Conservation (phyloP, 345 rosid species). For the Boechera divaricarpa region DNA sequence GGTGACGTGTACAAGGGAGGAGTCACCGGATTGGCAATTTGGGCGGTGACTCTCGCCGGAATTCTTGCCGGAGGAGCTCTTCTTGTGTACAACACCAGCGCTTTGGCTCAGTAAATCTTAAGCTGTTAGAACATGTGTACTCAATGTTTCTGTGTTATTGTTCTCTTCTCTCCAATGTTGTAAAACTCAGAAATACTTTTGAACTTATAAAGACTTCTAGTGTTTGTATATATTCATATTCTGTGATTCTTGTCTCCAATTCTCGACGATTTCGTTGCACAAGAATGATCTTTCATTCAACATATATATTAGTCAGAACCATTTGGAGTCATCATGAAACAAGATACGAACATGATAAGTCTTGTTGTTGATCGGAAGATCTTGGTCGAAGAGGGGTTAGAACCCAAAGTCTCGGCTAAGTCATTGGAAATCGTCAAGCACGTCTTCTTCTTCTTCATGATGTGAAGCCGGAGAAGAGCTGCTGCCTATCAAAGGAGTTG, state of each 20-base stretch:
- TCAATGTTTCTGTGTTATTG: background rate
- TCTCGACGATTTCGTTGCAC: background rate
- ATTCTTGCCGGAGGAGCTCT: slow-evolving; percentile 89
- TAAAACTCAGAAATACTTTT: slow-evolving; percentile 34
- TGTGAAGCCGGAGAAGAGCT: slow-evolving; percentile 40
- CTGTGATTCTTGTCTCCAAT: background rate
- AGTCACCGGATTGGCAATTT: slow-evolving; percentile 82
- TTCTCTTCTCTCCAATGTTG: slow-evolving; percentile 26
- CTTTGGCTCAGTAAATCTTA: slow-evolving; percentile 68
- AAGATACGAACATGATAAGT: slow-evolving; percentile 16
- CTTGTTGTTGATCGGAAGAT: slow-evolving; percentile 19
- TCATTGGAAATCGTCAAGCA: slow-evolving; percentile 51
- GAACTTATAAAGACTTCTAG: slow-evolving; percentile 31
- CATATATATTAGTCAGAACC: background rate
- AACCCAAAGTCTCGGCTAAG: background rate
- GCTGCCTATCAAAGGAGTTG: slow-evolving; percentile 46
- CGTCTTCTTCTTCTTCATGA: slow-evolving; percentile 52
- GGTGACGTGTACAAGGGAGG: slow-evolving; percentile 93
- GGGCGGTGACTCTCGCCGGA: slow-evolving; percentile 88
- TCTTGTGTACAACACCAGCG: slow-evolving; percentile 98
- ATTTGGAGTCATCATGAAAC: background rate
- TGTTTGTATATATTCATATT: slow-evolving; percentile 34
- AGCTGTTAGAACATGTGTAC: slow-evolving; percentile 13
- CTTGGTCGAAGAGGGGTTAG: slow-evolving; percentile 4
- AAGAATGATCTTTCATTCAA: slow-evolving; percentile 10